Percentiles rank a stretch among this genome's conserved stretches.
These are phyloP conservation scores for Allium fistulosum DNA, from an alignment of 106 monocot species.

Conservation along the genomic window DNA sequence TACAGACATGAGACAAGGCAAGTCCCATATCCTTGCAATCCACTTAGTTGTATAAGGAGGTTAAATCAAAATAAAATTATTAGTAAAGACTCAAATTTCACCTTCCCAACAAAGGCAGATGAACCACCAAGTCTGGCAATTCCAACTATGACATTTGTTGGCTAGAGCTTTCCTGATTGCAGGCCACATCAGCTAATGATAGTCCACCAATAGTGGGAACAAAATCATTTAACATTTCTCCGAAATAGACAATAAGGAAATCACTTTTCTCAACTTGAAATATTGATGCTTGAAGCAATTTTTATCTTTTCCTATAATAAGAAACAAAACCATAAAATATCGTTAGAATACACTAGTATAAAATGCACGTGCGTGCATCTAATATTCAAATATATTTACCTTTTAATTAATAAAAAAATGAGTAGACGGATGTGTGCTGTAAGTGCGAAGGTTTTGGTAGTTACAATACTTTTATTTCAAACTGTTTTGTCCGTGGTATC, in stretches of 20 bases:
- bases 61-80: background rate
- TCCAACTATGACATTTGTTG: slow-evolving; percentile 92
- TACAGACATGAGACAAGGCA: too few species aligned
- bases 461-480: too few species aligned
- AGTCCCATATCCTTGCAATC: too few species aligned
- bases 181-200: slow-evolving; percentile 66
- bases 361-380: too few species aligned
- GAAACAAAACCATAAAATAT: too few species aligned
- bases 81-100: background rate
- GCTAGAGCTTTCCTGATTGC: slow-evolving; percentile 95
- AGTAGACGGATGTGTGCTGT: too few species aligned
- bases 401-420: too few species aligned
- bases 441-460: too few species aligned
- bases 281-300: slow-evolving; percentile 10
- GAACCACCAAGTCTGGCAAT: slow-evolving; percentile 91
- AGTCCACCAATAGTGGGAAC: slow-evolving; percentile 70
- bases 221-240: slow-evolving; percentile 86
- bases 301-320: background rate
- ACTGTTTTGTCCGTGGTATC: too few species aligned
- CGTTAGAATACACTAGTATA: too few species aligned
- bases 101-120: slow-evolving; percentile 93
- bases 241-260: slow-evolving; percentile 64
- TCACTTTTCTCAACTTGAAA: slow-evolving; percentile 8
- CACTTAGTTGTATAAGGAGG: too few species aligned
- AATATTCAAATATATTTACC: too few species aligned